A percentile compares a stretch with the other conserved stretches of the same genome.
phyloP scores from a whole-genome alignment of 768 basidiomycete genomes.

The Rhodotorula kratochvilovae region DNA sequence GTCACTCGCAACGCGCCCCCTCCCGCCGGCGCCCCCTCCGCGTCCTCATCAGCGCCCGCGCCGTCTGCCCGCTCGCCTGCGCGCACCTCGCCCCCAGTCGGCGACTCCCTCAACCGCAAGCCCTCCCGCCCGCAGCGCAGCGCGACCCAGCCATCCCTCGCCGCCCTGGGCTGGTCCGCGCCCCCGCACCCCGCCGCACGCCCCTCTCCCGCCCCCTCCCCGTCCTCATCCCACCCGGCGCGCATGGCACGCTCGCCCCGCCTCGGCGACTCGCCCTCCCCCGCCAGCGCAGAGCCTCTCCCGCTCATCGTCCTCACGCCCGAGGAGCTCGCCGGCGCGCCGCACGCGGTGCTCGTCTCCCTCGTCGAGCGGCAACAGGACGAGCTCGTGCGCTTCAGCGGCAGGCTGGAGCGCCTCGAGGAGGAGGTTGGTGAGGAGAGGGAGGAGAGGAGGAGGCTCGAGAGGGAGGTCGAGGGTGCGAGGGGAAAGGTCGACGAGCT shows the following conservation, averaged over 20 bases:
- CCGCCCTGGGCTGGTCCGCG: no score
- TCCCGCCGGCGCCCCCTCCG: no score
- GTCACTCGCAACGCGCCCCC: no score
- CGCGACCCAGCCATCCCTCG: no score
- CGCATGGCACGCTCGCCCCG: not conserved
- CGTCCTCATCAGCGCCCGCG: no score
- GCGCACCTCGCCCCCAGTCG: no score
- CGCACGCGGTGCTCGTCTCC: conserved; percentile 10
- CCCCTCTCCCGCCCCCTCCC: no score
- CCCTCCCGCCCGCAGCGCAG: no score
- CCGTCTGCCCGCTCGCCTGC: no score
- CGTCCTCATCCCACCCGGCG: no score
- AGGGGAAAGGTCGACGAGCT: conserved; percentile 3
- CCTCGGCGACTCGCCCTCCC: not conserved
- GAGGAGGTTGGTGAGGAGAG: not conserved
- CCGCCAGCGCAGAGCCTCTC: not conserved
- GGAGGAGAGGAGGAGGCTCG: not conserved
- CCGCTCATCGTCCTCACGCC: not conserved
- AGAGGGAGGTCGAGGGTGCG: not conserved
- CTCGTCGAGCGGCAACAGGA: conserved; percentile 1
- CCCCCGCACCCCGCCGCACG: not conserved
- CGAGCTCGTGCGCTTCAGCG: not conserved
- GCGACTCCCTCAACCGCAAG: no score
- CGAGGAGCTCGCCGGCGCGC: conserved; percentile 1
- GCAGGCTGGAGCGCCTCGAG: not conserved